Base-by-base conservation (phyloP, 2,329 filamentous ascomycete species). In the Phaeosphaeriaceae sp. region DNA sequence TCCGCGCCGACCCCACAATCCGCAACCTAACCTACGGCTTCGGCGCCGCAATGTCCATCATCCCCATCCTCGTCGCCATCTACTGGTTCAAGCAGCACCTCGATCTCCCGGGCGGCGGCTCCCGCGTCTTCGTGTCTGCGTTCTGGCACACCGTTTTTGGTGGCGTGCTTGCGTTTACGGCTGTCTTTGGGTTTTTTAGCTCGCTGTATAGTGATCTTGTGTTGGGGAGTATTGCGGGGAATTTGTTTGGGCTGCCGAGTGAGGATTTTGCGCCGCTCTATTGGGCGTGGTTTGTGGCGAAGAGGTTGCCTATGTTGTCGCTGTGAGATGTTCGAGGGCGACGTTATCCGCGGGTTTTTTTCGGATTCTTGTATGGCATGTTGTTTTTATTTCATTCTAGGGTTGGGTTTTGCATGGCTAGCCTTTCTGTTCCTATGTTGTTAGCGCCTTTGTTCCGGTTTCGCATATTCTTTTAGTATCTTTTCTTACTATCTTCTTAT, bases 271-370 rank as follows among this genome's bases (percentile, higher is more conserved):
- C 48, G 21, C 40, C 48, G 8, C 38, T 58, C 3, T 58, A 58
- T 45, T 58, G 55, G 55, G 37, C 52, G 2, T 58, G 55, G 55
- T 58, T 58, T 33, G 30, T 50, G 15, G 55, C 52, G 9, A 58
- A 58, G 46, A 43, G 43, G 44, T 26, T 53, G 30, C 36, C 41
- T 15, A 46, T 55, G 48, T 36, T 55, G 33, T 44, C 23, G 1
- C 21, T 37, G 12, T 44, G 38, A 42, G 37, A 6, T 13, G 15
- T 6, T 33, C 13, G 20, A 8, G 23, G 23, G 23, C 11, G 11
- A 6, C 11, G 23, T 26, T 26, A 8, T 26, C 11, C 11, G 6
- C 23, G 23, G 11, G 6, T 9, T 26, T 26, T 26, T 26, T 26
- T 26, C 4, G 6, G 3, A 5, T n/a, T n/a, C n/a, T n/a, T n/a